Base-by-base conservation (phyloP, 2,329 filamentous ascomycete species). In the Juglanconis oblonga region DNA sequence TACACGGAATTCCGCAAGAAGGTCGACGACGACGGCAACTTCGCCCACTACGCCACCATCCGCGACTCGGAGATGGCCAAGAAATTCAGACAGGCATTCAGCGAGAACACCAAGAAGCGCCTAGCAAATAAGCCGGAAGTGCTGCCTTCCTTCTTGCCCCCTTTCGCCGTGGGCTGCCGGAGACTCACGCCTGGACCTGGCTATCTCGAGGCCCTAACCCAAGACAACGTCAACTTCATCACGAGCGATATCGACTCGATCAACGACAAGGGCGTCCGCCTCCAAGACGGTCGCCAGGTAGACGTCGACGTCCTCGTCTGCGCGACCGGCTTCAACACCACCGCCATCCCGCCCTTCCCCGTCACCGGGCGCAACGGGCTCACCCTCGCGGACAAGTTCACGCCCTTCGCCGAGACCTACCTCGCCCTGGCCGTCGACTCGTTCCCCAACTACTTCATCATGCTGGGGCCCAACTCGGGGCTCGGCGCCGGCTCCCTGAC, bases 111-210 rank as follows among this genome's bases (percentile, higher is more conserved):
- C 9, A 31, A 33, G n/a, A 50, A 61, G 11, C 36, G 40, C 0
- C 68, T 78, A 5, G 52, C 67, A 6, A 67, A 70, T 13, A 45
- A 51, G 17, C 49, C 62, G 24, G 57, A 58, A 11, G 24, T 58
- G 29, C 59, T 55, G 9, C 60, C 66, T 11, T 60, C 61, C 36
- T 63, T 69, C 31, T 62, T 59, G 2, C 70, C 68, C 1, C 67
- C 63, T 2, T 82, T 77, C 71, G 71, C 73, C 3, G 75, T 76
- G 5, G 79, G 80, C 11, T 78, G 71, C 67, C 72, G 71, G 55
- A 74, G 75, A 0, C 72, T 77, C 42, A 74, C 76, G 0, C 77
- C 77, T 0, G 77, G 76, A 1, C 71, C 74, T 51, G 75, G 76
- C 5, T 78, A 77, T 65, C 68, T 78, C 42, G 76, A 78, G 58